Evolutionary conservation across 495 filamentous ascomycete genomes (phyloP), one percentile per base, ranked within the genome.

Genomic region (Poronia punctata): DNA sequence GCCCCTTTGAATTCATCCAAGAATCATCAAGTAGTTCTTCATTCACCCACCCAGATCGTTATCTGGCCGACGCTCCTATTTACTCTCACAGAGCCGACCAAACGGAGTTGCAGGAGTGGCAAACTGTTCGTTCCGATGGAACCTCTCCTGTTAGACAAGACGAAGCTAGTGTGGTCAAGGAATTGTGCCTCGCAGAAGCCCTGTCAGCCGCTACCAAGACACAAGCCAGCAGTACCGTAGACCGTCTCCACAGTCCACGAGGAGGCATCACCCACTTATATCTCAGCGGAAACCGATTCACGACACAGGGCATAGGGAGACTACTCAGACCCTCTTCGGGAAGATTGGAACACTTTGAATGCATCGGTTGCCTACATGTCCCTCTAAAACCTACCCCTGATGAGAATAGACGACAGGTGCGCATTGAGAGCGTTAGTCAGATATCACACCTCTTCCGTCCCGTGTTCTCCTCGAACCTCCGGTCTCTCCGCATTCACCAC

Each of bases 401-500:
- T 9, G 7, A 24, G 15, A 5, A 38, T 11, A 21, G 32, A 6
- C 50, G 46, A 9, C 38, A 38, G 4, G 11, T 58, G 8, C 51
- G 17, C 4, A 40, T 72, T 7, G 35, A 35, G 7, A 68, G 67
- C 14, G 38, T 66, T 5, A 43, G 62, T 10, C 58, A 61, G n/a
- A 38, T 49, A 5, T 50, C 62, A 2, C 62, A 70, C 33, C 30
- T 67, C 18, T 68, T 71, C 32, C 65, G 69, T 1, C 64, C 69
- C 11, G 55, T 70, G 0, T 50, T 64, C 40, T 68, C 64, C 7
- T 57, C 62, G 1, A 67, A 66, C 46, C 51, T 73, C 11, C 62
- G 65, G 16, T 59, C 54, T 7, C 46, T 73, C 5, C 57, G 68
- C 9, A 52, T 67, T 10, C 69, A 73, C 34, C 69, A 73, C 37